Evolutionary conservation across 768 basidiomycete genomes (phyloP).

Genomic region (Cytidiella melzeri): DNA sequence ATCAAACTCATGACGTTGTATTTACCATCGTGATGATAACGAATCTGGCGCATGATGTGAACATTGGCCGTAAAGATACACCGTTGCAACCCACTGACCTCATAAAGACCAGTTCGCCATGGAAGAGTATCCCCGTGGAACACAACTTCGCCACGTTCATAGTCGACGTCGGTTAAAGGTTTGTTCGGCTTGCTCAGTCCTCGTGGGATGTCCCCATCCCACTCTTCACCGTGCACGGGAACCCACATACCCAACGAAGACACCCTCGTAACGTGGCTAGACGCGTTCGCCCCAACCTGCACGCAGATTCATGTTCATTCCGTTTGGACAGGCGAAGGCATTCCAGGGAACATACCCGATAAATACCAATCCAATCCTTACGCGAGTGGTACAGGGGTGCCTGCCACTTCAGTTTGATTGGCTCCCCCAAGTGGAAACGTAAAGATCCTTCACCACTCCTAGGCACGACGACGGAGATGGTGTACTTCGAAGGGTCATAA

Average conservation of each 20-base stretch:
- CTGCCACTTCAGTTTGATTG: conserved; percentile 81
- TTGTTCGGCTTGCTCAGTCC: conserved; percentile 30
- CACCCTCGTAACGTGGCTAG: conserved; percentile 73
- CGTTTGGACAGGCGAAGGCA: background rate
- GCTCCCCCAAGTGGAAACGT: conserved; percentile 86
- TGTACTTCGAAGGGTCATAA: conserved; percentile 79
- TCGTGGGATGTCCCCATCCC: conserved; percentile 81
- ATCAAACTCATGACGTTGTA: conserved; percentile 90
- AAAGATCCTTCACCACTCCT: conserved; percentile 44
- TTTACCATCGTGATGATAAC: conserved; percentile 96
- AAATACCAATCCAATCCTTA: conserved; percentile 95
- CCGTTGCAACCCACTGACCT: conserved; percentile 41
- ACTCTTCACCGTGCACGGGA: conserved; percentile 86
- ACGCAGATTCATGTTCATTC: background rate
- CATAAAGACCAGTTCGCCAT: conserved; percentile 83
- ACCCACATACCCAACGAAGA: conserved; percentile 90
- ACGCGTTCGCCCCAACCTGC: conserved; percentile 85
- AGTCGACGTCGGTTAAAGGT: conserved; percentile 33
- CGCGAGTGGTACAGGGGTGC: conserved; percentile 83
- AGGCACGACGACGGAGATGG: conserved; percentile 51
- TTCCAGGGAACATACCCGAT: conserved; percentile 47
- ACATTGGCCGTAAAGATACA: background rate
- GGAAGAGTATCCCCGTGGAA: conserved; percentile 80
- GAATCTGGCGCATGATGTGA: conserved; percentile 40
- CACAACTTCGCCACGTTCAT: conserved; percentile 52